Base-by-base conservation (phyloP, 179 eudicot genomes). In the Vitellaria paradoxa region DNA sequence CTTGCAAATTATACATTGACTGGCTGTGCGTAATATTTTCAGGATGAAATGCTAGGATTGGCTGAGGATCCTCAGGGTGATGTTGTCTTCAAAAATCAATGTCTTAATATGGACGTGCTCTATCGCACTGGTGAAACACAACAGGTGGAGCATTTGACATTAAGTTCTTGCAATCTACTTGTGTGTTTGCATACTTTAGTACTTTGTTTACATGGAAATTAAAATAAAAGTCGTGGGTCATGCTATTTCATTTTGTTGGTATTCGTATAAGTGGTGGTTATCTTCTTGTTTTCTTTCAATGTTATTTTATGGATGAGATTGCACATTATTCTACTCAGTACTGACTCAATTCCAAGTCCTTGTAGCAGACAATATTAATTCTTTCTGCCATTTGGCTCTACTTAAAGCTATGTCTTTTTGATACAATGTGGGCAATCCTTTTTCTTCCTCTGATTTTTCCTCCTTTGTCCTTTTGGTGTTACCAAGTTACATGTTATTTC, bases 31-130 rank as follows among this genome's bases (percentile, higher is more conserved):
- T 49, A 9, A 63, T 81, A 30, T 78, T 77, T 84, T 30, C 81
- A 95, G 99, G 99, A 95, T 90, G 97, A 95, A 80, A 79, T 91
- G 83, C 93, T 93, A 70, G 97, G 99, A 70, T 85, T 91, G 89
- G 90, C 88, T 71, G 91, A 81, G 15, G 92, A 88, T 49, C 82
- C 87, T 59, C 81, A 79, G 50, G 74, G 81, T 76, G 91, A 93
- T 73, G 81, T 75, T 45, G 81, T 73, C 23, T 90, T 89, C 80
- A 90, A 81, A 80, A 88, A 83, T 78, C 93, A 90, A 63, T 68
- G 89, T 77, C 86, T 95, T 56, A 79, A 89, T 81, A 93, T 87
- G 92, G 93, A 95, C 62, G 89, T 86, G 75, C 91, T 93, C 50
- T 95, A 91, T 76, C 95, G 99, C 47, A 81, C 86, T 74, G 99